Evolutionary conservation across 805 yeast genomes (phyloP).

Genomic region (Metschnikowia baotianmanensis): DNA sequence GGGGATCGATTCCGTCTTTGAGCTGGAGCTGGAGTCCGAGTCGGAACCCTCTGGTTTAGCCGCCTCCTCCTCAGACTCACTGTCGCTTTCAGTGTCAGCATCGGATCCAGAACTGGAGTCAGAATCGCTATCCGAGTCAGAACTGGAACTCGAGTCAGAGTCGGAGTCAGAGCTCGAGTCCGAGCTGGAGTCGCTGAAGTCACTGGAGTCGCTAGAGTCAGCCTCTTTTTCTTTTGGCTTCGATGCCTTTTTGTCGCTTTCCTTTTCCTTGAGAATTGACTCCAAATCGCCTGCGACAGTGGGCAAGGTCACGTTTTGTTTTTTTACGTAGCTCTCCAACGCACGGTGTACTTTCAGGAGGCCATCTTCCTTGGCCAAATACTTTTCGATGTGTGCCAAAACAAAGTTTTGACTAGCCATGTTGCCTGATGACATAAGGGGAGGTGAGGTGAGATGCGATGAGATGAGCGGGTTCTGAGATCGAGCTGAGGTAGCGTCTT

Average conservation of each 20-base stretch:
- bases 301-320: conserved; percentile 25
- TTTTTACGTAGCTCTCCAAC: conserved; percentile 27
- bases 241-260: conserved; percentile 12
- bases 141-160: conserved; percentile 10
- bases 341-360: conserved; percentile 29
- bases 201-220: conserved; percentile 19
- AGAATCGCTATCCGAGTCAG: conserved; percentile 59
- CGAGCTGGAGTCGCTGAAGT: conserved; percentile 39
- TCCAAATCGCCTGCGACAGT: conserved; percentile 30
- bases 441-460: no score
- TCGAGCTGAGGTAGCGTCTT: neutral
- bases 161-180: conserved; percentile 63
- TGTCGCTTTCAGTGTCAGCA: conserved; percentile 22
- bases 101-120: conserved; percentile 44
- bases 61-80: conserved; percentile 11
- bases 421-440: no score
- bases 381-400: conserved; percentile 37
- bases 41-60: conserved; percentile 5
- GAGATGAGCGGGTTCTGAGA: conserved; percentile 5
- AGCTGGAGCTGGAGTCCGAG: conserved; percentile 13
- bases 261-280: conserved; percentile 17
- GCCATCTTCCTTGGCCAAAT: conserved; percentile 28
- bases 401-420: conserved; percentile 32
- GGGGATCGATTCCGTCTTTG: conserved; percentile 4
- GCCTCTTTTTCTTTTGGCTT: conserved; percentile 8